Evolutionary conservation across 1,284 basidiomycete species (phyloP).

Genomic region (Pascua sp.): DNA sequence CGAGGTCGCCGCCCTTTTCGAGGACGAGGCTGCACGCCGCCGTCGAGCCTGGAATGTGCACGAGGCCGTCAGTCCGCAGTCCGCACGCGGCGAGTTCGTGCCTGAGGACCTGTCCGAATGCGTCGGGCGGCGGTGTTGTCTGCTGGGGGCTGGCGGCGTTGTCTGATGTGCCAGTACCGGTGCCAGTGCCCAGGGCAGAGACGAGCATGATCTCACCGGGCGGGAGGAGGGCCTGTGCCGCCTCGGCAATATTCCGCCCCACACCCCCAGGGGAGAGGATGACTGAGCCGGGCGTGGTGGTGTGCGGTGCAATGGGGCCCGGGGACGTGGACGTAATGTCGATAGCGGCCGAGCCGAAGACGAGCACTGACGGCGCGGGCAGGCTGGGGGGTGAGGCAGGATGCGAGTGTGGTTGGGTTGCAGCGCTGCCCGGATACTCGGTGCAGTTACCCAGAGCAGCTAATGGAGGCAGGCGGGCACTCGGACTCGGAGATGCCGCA

Average conservation of each 20-base stretch:
- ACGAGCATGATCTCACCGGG: slow-evolving; percentile 47
- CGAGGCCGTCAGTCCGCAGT: slow-evolving; percentile 78
- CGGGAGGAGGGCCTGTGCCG: slow-evolving; percentile 54
- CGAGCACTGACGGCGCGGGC: slow-evolving; percentile 53
- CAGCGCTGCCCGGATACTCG: too few relatives aligned
- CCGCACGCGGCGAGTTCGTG: slow-evolving; percentile 61
- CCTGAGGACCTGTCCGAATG: slow-evolving; percentile 63
- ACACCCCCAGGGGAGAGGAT: slow-evolving; percentile 81
- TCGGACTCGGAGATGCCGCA: not conserved
- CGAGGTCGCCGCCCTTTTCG: slow-evolving; percentile 66
- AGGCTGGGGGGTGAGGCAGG: slow-evolving; percentile 3
- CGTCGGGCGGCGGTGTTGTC: slow-evolving; percentile 56
- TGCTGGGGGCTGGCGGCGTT: too few relatives aligned
- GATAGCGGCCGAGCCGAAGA: slow-evolving; percentile 79
- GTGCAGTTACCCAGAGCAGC: too few relatives aligned
- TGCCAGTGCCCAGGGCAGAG: slow-evolving; percentile 42
- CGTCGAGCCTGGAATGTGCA: slow-evolving; percentile 53
- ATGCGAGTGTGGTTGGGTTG: not conserved
- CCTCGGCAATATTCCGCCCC: slow-evolving; percentile 88
- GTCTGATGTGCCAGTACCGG: not conserved
- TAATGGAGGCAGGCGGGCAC: too few relatives aligned
- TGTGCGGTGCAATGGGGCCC: slow-evolving; percentile 49
- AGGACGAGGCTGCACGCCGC: slow-evolving; percentile 83
- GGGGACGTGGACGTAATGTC: slow-evolving; percentile 67
- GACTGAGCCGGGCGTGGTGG: slow-evolving; percentile 78